Percentiles rank a stretch among this genome's conserved stretches.
Evolutionary conservation across 164 flowering plant genomes (phyloP).

Genomic region (Cinnamomum micranthum): DNA sequence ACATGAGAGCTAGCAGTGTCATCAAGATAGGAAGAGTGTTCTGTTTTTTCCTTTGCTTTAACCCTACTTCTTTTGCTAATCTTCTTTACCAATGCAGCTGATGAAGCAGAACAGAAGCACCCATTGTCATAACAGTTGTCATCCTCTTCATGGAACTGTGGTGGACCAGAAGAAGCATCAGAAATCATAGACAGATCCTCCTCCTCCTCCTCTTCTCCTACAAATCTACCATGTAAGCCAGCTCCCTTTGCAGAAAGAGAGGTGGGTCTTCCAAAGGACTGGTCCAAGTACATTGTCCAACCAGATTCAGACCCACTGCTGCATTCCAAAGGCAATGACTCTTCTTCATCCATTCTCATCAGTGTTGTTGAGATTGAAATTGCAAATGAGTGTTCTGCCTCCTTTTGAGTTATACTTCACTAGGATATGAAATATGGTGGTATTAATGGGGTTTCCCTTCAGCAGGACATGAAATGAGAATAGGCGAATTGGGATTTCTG

Average conservation of each 20-base stretch:
- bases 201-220: slow-evolving; percentile 27
- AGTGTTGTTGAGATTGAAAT: background rate
- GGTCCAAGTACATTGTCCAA: slow-evolving; percentile 79
- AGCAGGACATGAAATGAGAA: background rate
- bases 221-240: background rate
- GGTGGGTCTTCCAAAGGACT: slow-evolving; percentile 25
- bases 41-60: slow-evolving; percentile 15
- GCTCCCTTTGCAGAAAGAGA: slow-evolving; percentile 9
- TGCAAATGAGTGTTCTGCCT: background rate
- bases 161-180: slow-evolving; percentile 96
- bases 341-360: slow-evolving; percentile 34
- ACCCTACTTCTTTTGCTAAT: slow-evolving; percentile 33
- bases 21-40: slow-evolving; percentile 43
- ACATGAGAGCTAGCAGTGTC: slow-evolving; percentile 87
- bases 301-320: slow-evolving; percentile 84
- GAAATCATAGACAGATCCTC: slow-evolving; percentile 87
- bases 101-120: slow-evolving; percentile 20
- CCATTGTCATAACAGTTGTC: slow-evolving; percentile 29
- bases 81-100: slow-evolving; percentile 21
- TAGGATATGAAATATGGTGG: background rate
- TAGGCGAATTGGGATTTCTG: background rate
- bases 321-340: slow-evolving; percentile 31
- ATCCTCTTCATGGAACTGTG: slow-evolving; percentile 48
- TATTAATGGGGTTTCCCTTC: background rate
- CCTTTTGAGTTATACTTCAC: background rate